Evolutionary conservation across 2,329 filamentous ascomycete genomes (phyloP).

Genomic region (Chaetomiaceae sp.): DNA sequence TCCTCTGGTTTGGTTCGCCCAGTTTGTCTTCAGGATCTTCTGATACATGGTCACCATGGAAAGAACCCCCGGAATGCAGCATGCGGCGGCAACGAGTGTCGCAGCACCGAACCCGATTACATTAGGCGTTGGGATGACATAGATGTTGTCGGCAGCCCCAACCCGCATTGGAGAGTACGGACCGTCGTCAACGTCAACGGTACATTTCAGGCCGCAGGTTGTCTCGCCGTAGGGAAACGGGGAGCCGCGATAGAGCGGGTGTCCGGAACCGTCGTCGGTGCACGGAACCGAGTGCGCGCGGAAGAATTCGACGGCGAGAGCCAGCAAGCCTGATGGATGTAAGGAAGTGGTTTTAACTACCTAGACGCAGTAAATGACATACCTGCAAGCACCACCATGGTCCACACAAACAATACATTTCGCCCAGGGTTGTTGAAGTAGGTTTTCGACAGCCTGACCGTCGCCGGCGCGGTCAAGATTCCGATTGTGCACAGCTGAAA

Average conservation of each 20-base stretch:
- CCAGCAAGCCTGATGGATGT: constrained; percentile 49
- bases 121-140: constrained; percentile 54
- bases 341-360: too few species aligned
- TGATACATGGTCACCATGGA: constrained; percentile 59
- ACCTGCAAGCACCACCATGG: constrained; percentile 55
- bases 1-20: constrained; percentile 42
- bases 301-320: constrained; percentile 61
- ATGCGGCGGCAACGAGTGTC: constrained; percentile 58
- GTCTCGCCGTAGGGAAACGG: constrained; percentile 42
- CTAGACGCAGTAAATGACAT: too few species aligned
- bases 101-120: constrained; percentile 53
- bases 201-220: constrained; percentile 46
- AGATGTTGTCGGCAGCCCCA: constrained; percentile 55
- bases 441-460: constrained; percentile 55
- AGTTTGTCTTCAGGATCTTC: constrained; percentile 59
- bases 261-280: constrained; percentile 34
- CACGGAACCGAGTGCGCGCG: constrained; percentile 45
- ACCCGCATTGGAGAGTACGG: constrained; percentile 52
- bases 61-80: constrained; percentile 60
- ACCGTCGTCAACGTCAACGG: constrained; percentile 33
- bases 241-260: constrained; percentile 31
- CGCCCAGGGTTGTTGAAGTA: constrained; percentile 61
- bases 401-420: constrained; percentile 65
- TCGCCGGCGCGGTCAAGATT: constrained; percentile 59
- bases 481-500: constrained; percentile 64